Evolutionary conservation across 805 yeast species (phyloP), one percentile per base, ranked within the genome.

Genomic region (Sugiyamaella valdiviana): DNA sequence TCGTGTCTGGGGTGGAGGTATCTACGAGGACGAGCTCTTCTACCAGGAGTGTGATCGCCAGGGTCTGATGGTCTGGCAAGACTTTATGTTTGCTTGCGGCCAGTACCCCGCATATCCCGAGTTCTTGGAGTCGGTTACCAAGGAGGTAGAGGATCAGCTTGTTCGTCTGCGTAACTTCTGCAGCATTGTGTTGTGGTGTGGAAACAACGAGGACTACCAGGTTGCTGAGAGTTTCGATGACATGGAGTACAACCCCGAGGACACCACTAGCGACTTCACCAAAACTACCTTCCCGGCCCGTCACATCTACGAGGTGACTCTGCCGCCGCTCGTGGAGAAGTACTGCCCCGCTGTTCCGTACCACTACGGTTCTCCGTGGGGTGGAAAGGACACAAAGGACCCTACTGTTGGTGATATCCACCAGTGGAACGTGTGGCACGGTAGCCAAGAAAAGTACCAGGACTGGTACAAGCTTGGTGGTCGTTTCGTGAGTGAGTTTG

Each of bases 381-480:
- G 77, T 20, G 75, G 77, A 3, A 52, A 54, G 6, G 49, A 51
- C 5, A 57, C 73, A 9, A 50, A 60, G 6, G 76, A 71, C 51
- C 60, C 65, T 3, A 68, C 72, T 1, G 59, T 66, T 16, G 80
- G 80, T 1, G 80, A 76, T 55, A 62, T 73, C 3, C 80, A 76
- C 53, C 79, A 75, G 51, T 76, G 80, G 80, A 74, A 75, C 52
- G 77, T 76, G 6, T 76, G 80, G 80, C 81, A 76, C 52, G 80
- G 80, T 1, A 58, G 64, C 19, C 76, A 74, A 56, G 72, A 70
- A 46, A 68, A 66, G 51, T 76, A 76, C 53, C 81, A 76, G 51
- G 63, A 74, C 55, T 74, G 78, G 78, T 59, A 61, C 38, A 62
- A 65, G 42, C 58, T 76, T 2, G 71, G 67, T 5, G 80, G 79